These are phyloP conservation scores for Colletotrichum sp. DNA, from an alignment of 2,329 filamentous ascomycete genomes.

Conservation along the genomic window DNA sequence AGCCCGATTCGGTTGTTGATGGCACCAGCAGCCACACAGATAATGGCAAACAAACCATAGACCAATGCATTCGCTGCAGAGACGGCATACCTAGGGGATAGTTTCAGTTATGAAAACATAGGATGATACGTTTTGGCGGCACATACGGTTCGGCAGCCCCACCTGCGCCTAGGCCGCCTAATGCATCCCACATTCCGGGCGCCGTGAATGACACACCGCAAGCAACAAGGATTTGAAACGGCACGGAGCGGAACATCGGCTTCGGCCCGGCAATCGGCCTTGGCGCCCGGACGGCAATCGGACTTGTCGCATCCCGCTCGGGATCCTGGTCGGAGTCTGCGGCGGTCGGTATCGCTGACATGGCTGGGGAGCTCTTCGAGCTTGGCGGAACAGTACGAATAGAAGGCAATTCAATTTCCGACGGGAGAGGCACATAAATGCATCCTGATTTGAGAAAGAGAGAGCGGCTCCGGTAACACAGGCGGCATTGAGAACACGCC, in stretches of 20 bases:
- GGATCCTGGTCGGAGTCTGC: not conserved
- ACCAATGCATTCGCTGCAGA: not conserved
- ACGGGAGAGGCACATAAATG: not conserved
- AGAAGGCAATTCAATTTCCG: not conserved
- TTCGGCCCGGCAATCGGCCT: not conserved
- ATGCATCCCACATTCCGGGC: slow-evolving; percentile 6
- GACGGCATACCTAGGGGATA: not conserved
- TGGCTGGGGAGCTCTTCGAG: not conserved
- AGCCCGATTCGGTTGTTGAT: slow-evolving; percentile 3
- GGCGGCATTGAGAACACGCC: not conserved
- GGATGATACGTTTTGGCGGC: not conserved
- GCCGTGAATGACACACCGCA: slow-evolving; percentile 6
- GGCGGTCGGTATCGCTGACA: not conserved
- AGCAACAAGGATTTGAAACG: slow-evolving; percentile 2
- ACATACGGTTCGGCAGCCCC: not conserved
- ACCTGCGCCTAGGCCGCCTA: slow-evolving; percentile 6
- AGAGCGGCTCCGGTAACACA: not conserved
- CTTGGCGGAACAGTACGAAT: not conserved
- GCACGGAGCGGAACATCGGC: slow-evolving; percentile 1
- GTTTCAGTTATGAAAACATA: not conserved
- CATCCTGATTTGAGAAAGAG: not conserved
- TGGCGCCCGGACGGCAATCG: not conserved
- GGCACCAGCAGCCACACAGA: slow-evolving; percentile 2
- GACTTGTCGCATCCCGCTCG: not conserved
- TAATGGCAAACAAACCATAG: not conserved